These are phyloP conservation scores for Orbilia quercus DNA, from an alignment of 2,329 filamentous ascomycete genomes.

Conservation along the genomic window DNA sequence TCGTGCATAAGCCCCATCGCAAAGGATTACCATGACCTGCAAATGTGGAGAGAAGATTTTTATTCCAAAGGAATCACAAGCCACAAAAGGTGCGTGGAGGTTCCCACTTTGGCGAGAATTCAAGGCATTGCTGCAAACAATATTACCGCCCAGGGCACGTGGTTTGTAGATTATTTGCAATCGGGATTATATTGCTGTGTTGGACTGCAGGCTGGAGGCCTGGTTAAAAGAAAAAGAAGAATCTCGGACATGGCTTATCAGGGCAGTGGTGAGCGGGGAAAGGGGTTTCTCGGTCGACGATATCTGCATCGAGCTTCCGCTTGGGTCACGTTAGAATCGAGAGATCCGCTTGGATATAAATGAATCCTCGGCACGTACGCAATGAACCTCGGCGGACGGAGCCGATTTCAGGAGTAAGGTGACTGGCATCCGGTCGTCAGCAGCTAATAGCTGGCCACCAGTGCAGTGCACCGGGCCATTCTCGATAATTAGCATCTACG, in stretches of 20 bases:
- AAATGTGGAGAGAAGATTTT: constrained; percentile 15
- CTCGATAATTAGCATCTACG: neutral
- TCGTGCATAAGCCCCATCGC: constrained; percentile 30
- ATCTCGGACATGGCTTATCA: constrained; percentile 54
- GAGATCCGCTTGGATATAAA: constrained; percentile 18
- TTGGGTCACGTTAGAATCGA: constrained; percentile 34
- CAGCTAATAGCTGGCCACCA: too few relatives aligned
- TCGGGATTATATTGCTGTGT: constrained; percentile 6
- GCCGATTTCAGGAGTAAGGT: constrained; percentile 19
- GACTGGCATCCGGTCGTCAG: constrained; percentile 25
- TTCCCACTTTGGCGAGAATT: too few relatives aligned
- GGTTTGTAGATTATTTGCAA: constrained; percentile 18
- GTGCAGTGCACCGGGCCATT: too few relatives aligned
- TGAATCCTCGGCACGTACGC: constrained; percentile 7
- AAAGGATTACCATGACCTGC: constrained; percentile 42
- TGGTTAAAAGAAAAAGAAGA: constrained; percentile 12
- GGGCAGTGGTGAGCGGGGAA: constrained; percentile 34
- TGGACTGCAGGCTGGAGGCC: constrained; percentile 26
- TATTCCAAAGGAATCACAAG: constrained; percentile 34
- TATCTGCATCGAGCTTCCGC: constrained; percentile 40
- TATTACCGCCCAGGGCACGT: neutral
- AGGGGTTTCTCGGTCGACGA: constrained; percentile 43
- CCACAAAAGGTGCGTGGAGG: neutral
- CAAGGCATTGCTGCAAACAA: constrained; percentile 3
- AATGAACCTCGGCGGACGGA: constrained; percentile 32